Base-by-base conservation (phyloP, 1,139 yeast genomes). In the Magnusiomyces magnusii region DNA sequence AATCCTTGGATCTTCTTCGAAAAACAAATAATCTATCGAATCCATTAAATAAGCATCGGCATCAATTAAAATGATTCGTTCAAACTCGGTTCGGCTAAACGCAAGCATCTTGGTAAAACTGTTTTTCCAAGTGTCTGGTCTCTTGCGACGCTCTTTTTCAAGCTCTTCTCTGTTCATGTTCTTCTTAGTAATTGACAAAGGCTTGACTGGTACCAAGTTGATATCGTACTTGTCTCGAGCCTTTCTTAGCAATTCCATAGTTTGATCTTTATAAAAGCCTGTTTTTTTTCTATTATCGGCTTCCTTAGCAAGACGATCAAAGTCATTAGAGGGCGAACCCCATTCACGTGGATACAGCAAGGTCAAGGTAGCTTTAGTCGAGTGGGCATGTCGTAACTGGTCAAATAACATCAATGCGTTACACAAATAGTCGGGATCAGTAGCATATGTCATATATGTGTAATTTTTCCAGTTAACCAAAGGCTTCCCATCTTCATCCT, bases 371-470 rank as follows among this genome's bases (percentile, higher is more conserved):
- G 82, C 82, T 56, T 70, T 65, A 0, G 81, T 73, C 3, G 10
- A 10, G 2, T 66, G 65, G n/a, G 66, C 66, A 17, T 63, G 63
- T 27, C 68, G 63, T 59, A 80, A 66, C 49, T 68, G 70, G 2
- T 73, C 68, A 53, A 79, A 75, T 60, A 77, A 73, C 64, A 79
- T 72, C 55, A 80, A 61, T 2, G 79, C 74, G 51, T 78, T 76
- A 59, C 82, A 76, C 56, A 80, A 66, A 59, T 79, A 78, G 21
- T 74, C 68, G 1, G 69, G 60, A 52, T 74, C 71, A 0, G 83
- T 78, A 0, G 80, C 82, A 63, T 80, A 80, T 54, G 76, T 75
- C 5, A 79, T 79, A 64, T 80, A 80, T 0, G 83, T 83, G 56
- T 61, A 71, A 52, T 67, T 68, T 2, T 28, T 15, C 62, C 62